phyloP scores from a whole-genome alignment of 179 eudicot species.

The Heliamphora pulchella region DNA sequence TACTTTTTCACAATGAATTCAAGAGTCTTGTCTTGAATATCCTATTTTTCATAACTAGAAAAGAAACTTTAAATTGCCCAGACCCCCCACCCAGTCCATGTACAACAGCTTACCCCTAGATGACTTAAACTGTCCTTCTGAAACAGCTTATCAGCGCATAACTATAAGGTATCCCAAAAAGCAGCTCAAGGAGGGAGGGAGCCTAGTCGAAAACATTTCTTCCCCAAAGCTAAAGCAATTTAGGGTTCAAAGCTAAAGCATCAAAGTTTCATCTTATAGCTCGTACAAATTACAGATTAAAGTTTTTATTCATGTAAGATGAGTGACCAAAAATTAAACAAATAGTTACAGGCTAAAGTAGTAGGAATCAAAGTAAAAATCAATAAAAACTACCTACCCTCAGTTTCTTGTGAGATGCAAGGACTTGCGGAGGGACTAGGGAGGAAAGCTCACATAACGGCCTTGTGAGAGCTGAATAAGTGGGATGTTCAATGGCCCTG shows the following conservation, averaged over 20 bases:
- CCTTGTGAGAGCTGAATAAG: slow-evolving; percentile 88
- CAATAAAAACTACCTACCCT: slow-evolving; percentile 42
- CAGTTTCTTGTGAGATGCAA: slow-evolving; percentile 83
- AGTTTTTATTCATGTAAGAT: not conserved
- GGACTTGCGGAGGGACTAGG: slow-evolving; percentile 85
- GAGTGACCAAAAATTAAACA: not conserved
- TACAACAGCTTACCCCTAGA: too few species aligned
- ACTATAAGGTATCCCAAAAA: not conserved
- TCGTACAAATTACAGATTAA: not conserved
- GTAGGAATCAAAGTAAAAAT: not conserved
- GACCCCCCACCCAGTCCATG: too few species aligned
- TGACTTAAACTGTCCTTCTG: not conserved
- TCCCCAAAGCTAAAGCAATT: too few species aligned
- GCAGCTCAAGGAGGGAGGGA: not conserved
- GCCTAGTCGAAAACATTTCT: not conserved
- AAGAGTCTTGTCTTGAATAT: too few species aligned
- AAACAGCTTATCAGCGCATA: not conserved
- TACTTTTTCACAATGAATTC: too few species aligned
- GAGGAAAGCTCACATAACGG: slow-evolving; percentile 93
- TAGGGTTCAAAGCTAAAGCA: too few species aligned
- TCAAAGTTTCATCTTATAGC: not conserved
- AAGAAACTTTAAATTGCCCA: too few species aligned
- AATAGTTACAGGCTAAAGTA: too few species aligned
- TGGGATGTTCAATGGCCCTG: slow-evolving; percentile 99
- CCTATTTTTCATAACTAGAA: too few species aligned